Conservation (phyloP, 257 asterid genomes). For the Capsicum rhomboideum region DNA sequence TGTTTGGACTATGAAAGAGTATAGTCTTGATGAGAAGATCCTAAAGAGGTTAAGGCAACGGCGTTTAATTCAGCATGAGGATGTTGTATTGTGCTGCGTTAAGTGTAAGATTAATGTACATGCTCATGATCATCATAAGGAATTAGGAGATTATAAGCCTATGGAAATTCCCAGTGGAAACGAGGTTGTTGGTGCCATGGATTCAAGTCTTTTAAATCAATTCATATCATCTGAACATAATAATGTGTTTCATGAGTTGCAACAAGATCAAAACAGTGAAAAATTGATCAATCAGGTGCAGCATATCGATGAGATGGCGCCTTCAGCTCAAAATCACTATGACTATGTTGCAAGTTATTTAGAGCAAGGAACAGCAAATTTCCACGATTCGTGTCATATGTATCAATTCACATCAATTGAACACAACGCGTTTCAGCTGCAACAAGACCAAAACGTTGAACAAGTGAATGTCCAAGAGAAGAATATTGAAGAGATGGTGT, state of each 20-base stretch:
- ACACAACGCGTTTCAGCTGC: not conserved
- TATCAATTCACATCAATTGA: too few relatives aligned
- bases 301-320: too few relatives aligned
- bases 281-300: too few relatives aligned
- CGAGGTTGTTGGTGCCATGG: not conserved
- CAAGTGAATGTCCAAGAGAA: not conserved
- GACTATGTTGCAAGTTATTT: not conserved
- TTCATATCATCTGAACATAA: too few relatives aligned
- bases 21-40: not conserved
- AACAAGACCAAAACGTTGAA: not conserved
- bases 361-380: too few relatives aligned
- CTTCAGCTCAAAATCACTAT: too few relatives aligned
- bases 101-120: not conserved
- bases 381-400: too few relatives aligned
- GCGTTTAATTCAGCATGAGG: not conserved
- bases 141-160: not conserved
- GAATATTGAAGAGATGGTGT: not conserved
- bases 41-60: not conserved
- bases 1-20: not conserved
- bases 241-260: too few relatives aligned
- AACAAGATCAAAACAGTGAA: not conserved
- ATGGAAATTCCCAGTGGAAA: not conserved
- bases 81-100: not conserved
- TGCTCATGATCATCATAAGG: too few relatives aligned
- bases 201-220: too few relatives aligned